These are phyloP conservation scores for Colletotrichum sp. DNA, from an alignment of 2,329 filamentous ascomycete genomes.

Conservation along the genomic window DNA sequence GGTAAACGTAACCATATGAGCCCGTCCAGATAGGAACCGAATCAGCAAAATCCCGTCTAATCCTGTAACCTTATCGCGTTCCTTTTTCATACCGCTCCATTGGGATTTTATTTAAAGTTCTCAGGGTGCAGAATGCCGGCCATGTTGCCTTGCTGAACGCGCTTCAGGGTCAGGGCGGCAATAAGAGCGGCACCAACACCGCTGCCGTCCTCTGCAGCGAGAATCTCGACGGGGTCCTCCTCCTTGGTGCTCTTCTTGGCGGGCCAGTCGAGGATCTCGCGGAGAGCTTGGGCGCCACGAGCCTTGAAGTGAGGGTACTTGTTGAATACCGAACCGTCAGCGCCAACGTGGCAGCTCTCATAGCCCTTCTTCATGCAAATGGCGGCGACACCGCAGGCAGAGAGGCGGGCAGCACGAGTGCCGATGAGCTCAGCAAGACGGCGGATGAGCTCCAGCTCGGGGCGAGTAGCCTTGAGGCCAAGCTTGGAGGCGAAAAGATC, in stretches of 20 bases:
- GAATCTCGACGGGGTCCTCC: slow-evolving; percentile 85
- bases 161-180: slow-evolving; percentile 73
- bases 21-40: background rate
- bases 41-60: slow-evolving; percentile 23
- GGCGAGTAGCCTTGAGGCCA: slow-evolving; percentile 69
- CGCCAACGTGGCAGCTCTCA: slow-evolving; percentile 88
- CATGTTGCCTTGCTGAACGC: slow-evolving; percentile 66
- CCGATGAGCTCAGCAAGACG: slow-evolving; percentile 93
- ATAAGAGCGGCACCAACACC: slow-evolving; percentile 98
- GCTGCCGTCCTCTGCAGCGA: slow-evolving; percentile 92
- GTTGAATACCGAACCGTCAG: slow-evolving; percentile 97
- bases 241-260: slow-evolving; percentile 71
- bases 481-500: slow-evolving; percentile 84
- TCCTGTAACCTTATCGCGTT: slow-evolving; percentile 3
- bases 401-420: slow-evolving; percentile 90
- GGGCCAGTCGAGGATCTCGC: slow-evolving; percentile 96
- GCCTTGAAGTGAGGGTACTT: slow-evolving; percentile 99
- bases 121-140: slow-evolving; percentile 69
- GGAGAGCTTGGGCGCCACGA: slow-evolving; percentile 84
- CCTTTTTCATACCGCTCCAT: slow-evolving; percentile 14
- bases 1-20: background rate
- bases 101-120: slow-evolving; percentile 53
- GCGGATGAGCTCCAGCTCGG: slow-evolving; percentile 88
- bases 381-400: slow-evolving; percentile 91
- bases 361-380: slow-evolving; percentile 97